Evolutionary conservation across 768 basidiomycete species (phyloP).

Genomic region (Leucocoprinus leucothites): DNA sequence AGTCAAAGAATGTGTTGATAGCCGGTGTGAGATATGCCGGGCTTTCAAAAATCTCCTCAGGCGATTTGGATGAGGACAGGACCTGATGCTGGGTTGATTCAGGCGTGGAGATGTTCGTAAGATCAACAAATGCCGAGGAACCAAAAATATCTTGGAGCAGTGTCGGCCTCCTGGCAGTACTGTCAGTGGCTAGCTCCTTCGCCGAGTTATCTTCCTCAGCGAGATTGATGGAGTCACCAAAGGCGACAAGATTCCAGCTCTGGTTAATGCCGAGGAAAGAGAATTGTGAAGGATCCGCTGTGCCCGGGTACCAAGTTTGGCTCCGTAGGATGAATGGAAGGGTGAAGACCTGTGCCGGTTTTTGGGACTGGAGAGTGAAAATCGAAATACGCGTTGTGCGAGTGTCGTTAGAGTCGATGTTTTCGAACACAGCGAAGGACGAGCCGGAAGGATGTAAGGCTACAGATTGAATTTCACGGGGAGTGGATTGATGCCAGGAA

Average conservation of each 20-base stretch:
- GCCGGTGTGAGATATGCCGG: constrained; percentile 80
- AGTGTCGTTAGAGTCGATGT: constrained; percentile 20
- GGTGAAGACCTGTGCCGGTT: constrained; percentile 36
- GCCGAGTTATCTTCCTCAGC: constrained; percentile 42
- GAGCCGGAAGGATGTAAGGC: constrained; percentile 55
- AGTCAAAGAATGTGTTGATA: constrained; percentile 65
- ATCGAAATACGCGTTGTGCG: constrained; percentile 40
- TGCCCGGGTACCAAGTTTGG: constrained; percentile 33
- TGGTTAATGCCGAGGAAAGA: constrained; percentile 59
- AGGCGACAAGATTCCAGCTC: constrained; percentile 59
- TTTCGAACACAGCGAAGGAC: constrained; percentile 57
- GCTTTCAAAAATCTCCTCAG: constrained; percentile 50
- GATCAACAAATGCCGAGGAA: constrained; percentile 55
- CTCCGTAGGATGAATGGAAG: constrained; percentile 67
- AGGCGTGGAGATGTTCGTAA: constrained; percentile 11
- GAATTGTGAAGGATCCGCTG: neutral
- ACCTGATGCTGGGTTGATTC: neutral
- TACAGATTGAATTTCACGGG: constrained; percentile 37
- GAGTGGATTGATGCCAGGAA: constrained; percentile 49
- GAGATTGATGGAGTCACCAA: constrained; percentile 55
- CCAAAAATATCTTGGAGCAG: constrained; percentile 94
- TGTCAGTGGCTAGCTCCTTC: constrained; percentile 29
- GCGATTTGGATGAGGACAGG: neutral
- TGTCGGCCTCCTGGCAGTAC: constrained; percentile 38
- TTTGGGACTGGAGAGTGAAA: constrained; percentile 44